Evolutionary conservation across 1,139 yeast genomes (phyloP).

Genomic region (Saccharomyces pastorianus): DNA sequence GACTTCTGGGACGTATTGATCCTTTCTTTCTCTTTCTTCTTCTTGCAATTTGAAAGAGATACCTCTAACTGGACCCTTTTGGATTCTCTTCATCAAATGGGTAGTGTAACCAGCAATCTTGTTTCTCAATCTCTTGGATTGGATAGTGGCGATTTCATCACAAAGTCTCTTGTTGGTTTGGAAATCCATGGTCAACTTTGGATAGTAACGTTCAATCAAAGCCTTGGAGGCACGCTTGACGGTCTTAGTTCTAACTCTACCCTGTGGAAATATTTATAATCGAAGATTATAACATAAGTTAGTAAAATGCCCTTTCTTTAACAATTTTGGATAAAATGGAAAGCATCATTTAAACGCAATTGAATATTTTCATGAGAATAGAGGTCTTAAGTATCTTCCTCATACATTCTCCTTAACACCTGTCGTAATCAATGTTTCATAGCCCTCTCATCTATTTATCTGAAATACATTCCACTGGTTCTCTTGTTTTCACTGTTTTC

Average conservation of each 20-base stretch:
- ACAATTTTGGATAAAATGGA: neutral
- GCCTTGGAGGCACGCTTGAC: conserved; percentile 99
- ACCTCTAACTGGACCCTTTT: conserved; percentile 99
- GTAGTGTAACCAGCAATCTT: conserved; percentile 99
- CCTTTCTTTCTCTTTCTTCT: conserved; percentile 99
- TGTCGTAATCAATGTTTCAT: neutral
- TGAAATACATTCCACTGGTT: no score
- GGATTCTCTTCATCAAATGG: conserved; percentile 99
- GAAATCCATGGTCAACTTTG: conserved; percentile 98
- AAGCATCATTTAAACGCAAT: neutral
- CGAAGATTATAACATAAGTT: conserved; percentile 10
- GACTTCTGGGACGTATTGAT: conserved; percentile 99
- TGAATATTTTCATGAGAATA: neutral
- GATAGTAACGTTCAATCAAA: conserved; percentile 99
- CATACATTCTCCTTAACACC: no score
- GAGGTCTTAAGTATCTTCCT: no score
- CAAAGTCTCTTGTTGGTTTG: conserved; percentile 99
- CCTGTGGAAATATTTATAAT: conserved; percentile 39
- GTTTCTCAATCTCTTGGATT: conserved; percentile 99
- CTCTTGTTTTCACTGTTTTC: no score
- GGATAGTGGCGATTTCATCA: conserved; percentile 96
- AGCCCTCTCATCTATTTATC: neutral
- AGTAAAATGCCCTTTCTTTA: conserved; percentile 8
- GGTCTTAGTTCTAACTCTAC: conserved; percentile 99
- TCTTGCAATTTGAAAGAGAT: conserved; percentile 99